Evolutionary conservation across 352 stramenopile species (phyloP).

Genomic region (Phytophthora crassamura): DNA sequence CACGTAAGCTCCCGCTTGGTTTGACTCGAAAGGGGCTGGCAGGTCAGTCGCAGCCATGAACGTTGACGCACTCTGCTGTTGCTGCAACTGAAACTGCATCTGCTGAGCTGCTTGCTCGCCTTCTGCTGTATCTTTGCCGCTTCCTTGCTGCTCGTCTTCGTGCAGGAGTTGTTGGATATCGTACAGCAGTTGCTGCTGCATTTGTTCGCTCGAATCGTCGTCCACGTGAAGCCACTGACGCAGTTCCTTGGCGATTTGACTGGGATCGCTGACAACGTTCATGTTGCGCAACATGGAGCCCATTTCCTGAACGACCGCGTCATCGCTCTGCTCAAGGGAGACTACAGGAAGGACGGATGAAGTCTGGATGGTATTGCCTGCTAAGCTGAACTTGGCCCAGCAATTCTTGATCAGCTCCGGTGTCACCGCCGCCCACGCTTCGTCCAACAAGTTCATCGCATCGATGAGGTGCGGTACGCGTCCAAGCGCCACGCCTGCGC

Average conservation of each 20-base stretch:
- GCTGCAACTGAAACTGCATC: slow-evolving; percentile 20
- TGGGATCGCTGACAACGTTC: slow-evolving; percentile 35
- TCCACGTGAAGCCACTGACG: slow-evolving; percentile 49
- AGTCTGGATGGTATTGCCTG: slow-evolving; percentile 1
- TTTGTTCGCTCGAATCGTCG: slow-evolving; percentile 56
- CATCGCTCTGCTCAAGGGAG: slow-evolving; percentile 35
- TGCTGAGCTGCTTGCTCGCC: slow-evolving; percentile 16
- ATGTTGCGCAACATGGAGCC: slow-evolving; percentile 45
- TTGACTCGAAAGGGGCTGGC: slow-evolving; percentile 13
- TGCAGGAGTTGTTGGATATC: slow-evolving; percentile 52
- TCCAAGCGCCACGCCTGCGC: slow-evolving; percentile 43
- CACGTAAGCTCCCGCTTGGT: slow-evolving; percentile 8
- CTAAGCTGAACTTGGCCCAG: slow-evolving; percentile 48
- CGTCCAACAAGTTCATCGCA: slow-evolving; percentile 50
- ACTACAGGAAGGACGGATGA: neutral
- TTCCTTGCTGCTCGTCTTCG: slow-evolving; percentile 43
- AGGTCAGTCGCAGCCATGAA: slow-evolving; percentile 18
- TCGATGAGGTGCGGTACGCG: slow-evolving; percentile 50
- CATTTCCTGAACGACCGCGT: slow-evolving; percentile 45
- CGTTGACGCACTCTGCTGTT: slow-evolving; percentile 13
- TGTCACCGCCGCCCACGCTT: slow-evolving; percentile 44
- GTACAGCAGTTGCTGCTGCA: slow-evolving; percentile 56
- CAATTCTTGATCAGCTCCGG: slow-evolving; percentile 27
- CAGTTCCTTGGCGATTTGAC: slow-evolving; percentile 46
- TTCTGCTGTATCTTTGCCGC: slow-evolving; percentile 1